A percentile compares a stretch with the other conserved stretches of the same genome.
Evolutionary conservation across 2,329 filamentous ascomycete genomes (phyloP).

Genomic region (Phialophora macrospora): DNA sequence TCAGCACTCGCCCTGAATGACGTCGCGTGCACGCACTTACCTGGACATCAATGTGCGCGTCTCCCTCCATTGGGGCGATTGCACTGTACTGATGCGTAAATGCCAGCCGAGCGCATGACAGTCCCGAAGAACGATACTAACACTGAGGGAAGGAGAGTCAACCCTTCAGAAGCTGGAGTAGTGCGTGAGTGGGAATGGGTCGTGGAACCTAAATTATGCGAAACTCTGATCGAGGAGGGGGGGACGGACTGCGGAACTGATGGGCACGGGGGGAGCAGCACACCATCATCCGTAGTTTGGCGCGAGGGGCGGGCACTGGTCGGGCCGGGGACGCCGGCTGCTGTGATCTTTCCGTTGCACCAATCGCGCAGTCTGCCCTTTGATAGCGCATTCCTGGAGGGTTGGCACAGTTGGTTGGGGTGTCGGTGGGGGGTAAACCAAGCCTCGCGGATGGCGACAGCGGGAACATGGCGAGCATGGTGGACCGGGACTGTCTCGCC

Average conservation of each 20-base stretch:
- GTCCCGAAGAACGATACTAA: not conserved
- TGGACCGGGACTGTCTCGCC: not conserved
- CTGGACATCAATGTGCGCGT: constrained; percentile 20
- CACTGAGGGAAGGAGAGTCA: not conserved
- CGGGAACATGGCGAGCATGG: not conserved
- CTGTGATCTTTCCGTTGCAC: not conserved
- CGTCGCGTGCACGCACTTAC: not conserved
- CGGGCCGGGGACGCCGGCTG: not conserved
- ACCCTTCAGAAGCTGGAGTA: not conserved
- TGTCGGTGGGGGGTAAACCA: not conserved
- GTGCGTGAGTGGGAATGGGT: not conserved
- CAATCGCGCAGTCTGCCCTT: not conserved
- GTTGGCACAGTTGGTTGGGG: too few species aligned
- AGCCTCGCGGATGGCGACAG: not conserved
- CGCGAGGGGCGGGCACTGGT: not conserved
- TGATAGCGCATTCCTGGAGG: not conserved
- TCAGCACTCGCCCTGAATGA: not conserved
- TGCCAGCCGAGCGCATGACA: not conserved
- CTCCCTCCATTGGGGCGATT: constrained; percentile 9
- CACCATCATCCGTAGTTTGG: not conserved
- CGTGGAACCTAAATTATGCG: not conserved
- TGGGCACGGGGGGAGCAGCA: not conserved
- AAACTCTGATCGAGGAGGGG: not conserved
- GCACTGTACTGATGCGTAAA: not conserved
- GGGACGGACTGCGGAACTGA: too few species aligned